Evolutionary conservation across 2,329 filamentous ascomycete genomes (phyloP), one percentile per base, ranked within the genome.

Genomic region (Tolypocladium tropicale): DNA sequence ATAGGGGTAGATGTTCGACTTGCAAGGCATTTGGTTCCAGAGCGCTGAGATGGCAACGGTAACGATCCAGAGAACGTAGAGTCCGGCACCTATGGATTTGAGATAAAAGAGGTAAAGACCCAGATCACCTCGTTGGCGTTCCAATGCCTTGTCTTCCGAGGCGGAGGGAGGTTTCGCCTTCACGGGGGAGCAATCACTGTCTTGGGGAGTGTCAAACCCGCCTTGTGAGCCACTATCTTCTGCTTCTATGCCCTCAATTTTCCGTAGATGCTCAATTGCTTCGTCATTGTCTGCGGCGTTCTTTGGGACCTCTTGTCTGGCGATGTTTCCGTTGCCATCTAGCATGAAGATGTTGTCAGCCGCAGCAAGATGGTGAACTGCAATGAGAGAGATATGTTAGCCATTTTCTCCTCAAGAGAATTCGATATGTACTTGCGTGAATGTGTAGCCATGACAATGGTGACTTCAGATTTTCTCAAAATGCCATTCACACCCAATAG

Each of bases 381-480:
- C 18, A 16, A 9, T 28, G 12, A n/a, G 36, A 37, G 36, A 37
- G 36, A 37, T 18, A 37, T 37, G 11, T 37, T 37, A 37, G 36
- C n/a, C 14, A 3, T 37, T 37, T 18, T 18, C 14, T 18, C 14
- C 12, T 18, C 16, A 37, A 37, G 36, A 37, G 11, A 37, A 16
- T 37, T 16, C 3, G 14, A 18, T 3, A 37, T 37, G 36, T 36
- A 36, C 36, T 52, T 43, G 56, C 57, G 39, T 46, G 48, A 18
- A 32, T 57, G 52, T 21, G 54, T 57, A 16, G 56, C 53, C 55
- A 59, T 55, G 4, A 59, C 7, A n/a, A 59, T 52, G 3, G 58
- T 56, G 12, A 34, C 54, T 5, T 43, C 23, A 10, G 52, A 30
- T 5, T 33, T 53, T 25, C 48, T 36, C 11, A 59, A 37, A 21